A percentile compares a stretch with the other conserved stretches of the same genome.
Conservation (phyloP, 768 basidiomycete genomes). For the Rhodotorula paludigena region DNA sequence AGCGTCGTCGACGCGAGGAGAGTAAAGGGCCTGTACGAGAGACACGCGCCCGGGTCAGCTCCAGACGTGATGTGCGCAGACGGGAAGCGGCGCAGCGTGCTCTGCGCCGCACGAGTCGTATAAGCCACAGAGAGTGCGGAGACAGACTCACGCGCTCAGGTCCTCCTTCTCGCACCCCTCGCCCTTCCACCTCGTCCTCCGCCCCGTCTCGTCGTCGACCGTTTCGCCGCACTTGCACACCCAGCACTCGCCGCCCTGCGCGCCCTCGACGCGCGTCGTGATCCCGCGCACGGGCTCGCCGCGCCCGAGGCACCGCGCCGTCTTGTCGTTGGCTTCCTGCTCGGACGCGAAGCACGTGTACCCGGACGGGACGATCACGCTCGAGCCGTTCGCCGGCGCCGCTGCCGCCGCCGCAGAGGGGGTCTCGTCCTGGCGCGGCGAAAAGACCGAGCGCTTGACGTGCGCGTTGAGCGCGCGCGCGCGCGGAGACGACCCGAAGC, state of each 20-base stretch:
- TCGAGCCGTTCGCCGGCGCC: background rate
- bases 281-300: conserved; percentile 29
- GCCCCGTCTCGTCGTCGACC: conserved; percentile 15
- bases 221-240: conserved; percentile 33
- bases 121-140: background rate
- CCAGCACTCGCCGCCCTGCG: conserved; percentile 27
- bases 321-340: conserved; percentile 14
- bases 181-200: conserved; percentile 29
- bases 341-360: conserved; percentile 21
- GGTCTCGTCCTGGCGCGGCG: background rate
- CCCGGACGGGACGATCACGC: conserved; percentile 22
- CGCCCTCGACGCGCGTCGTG: background rate
- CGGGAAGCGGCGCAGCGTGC: background rate
- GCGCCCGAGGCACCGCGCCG: conserved; percentile 23
- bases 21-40: conserved; percentile 5
- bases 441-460: conserved; percentile 4
- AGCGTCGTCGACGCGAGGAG: conserved; percentile 27
- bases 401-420: background rate
- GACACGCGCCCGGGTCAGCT: background rate
- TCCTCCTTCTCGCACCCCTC: conserved; percentile 41
- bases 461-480: too few species aligned
- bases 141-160: conserved; percentile 16
- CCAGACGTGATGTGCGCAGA: too few species aligned
- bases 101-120: too few species aligned
- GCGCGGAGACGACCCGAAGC: background rate